These are phyloP conservation scores for Saussurea involucrata DNA, from an alignment of 129 eudicot genomes.

Conservation along the genomic window DNA sequence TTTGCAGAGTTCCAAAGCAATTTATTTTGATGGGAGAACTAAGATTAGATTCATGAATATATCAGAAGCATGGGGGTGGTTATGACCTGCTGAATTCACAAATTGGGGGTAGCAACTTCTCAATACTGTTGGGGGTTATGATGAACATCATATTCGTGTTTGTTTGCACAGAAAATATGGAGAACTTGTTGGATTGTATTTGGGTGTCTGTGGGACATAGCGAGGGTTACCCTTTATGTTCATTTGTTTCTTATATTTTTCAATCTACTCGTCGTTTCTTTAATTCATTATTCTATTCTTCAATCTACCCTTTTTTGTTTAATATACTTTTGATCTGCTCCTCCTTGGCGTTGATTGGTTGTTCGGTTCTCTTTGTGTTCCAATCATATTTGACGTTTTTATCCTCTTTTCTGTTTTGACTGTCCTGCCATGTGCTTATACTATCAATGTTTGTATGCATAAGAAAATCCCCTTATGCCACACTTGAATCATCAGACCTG, in stretches of 20 bases:
- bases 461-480: not conserved
- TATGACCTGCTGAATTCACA: not conserved
- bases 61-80: not conserved
- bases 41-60: not conserved
- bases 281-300: not conserved
- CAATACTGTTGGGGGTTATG: not conserved
- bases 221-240: not conserved
- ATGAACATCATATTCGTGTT: not conserved
- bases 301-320: not conserved
- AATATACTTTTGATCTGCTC: not conserved
- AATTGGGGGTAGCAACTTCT: not conserved
- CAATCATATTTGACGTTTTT: not conserved
- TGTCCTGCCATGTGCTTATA: not conserved
- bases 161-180: not conserved
- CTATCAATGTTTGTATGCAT: not conserved
- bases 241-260: not conserved
- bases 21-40: not conserved
- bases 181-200: not conserved
- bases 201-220: not conserved
- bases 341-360: not conserved
- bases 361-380: not conserved
- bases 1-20: not conserved
- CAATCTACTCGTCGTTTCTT: not conserved
- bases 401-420: not conserved
- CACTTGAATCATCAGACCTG: not conserved